These are phyloP conservation scores for Trichoderma polysporum DNA, from an alignment of 2,329 filamentous ascomycete species.

Conservation along the genomic window DNA sequence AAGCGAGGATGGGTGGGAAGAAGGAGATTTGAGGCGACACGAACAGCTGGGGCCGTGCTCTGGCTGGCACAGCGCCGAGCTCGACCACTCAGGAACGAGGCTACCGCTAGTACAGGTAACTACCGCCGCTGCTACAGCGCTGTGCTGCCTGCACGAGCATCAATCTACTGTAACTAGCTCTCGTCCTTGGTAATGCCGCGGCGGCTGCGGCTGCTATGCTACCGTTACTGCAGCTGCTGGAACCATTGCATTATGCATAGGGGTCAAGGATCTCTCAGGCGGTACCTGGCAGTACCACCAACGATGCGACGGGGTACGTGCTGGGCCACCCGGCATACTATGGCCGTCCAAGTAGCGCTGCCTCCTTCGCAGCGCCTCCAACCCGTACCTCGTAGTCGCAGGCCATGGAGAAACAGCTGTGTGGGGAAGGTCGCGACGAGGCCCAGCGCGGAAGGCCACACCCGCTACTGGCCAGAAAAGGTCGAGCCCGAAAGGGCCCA, in stretches of 20 bases:
- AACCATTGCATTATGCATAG: constrained; percentile 5
- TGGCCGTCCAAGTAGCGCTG: not conserved
- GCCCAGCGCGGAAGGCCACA: constrained; percentile 19
- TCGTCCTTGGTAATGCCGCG: not conserved
- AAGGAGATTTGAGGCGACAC: constrained; percentile 20
- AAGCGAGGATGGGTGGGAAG: constrained; percentile 17
- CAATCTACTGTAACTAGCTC: not conserved
- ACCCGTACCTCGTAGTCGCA: constrained; percentile 2
- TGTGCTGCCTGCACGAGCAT: not conserved
- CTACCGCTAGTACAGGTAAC: not conserved
- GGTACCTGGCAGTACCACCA: not conserved
- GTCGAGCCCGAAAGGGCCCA: not conserved
- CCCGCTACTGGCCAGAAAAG: constrained; percentile 16
- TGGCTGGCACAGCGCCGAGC: not conserved
- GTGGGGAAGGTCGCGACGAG: constrained; percentile 22
- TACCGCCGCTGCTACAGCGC: not conserved
- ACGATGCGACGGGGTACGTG: not conserved
- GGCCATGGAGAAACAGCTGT: constrained; percentile 21
- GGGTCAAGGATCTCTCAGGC: not conserved
- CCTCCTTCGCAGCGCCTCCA: not conserved
- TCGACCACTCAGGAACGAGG: constrained; percentile 5
- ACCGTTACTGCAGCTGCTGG: not conserved
- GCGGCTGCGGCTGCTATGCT: constrained; percentile 3
- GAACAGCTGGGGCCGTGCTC: constrained; percentile 12
- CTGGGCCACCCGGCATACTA: not conserved